A percentile compares a stretch with the other conserved stretches of the same genome.
phyloP scores from a whole-genome alignment of 2,329 filamentous ascomycete genomes.

The Ophiostoma novo-ulmi region DNA sequence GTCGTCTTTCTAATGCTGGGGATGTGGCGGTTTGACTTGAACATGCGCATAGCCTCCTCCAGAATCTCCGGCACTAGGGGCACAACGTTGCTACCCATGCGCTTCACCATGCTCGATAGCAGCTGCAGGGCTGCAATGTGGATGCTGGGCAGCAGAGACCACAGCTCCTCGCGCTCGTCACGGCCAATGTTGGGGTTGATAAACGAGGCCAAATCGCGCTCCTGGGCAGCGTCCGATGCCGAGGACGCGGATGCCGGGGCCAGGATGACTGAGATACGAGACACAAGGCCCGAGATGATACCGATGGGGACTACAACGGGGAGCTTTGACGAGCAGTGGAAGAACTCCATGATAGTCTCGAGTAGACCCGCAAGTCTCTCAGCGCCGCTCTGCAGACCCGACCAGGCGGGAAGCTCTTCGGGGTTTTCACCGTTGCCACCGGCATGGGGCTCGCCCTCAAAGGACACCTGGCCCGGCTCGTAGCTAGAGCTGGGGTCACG shows the following conservation, averaged over 20 bases:
- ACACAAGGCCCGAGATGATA: conserved; percentile 61
- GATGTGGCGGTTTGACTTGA: conserved; percentile 52
- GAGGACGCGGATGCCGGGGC: conserved; percentile 40
- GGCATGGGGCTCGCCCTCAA: conserved; percentile 45
- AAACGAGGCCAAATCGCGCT: conserved; percentile 48
- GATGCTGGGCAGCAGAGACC: conserved; percentile 65
- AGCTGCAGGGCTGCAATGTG: conserved; percentile 67
- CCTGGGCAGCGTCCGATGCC: conserved; percentile 35
- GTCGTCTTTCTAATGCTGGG: conserved; percentile 53
- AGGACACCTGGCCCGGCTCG: conserved; percentile 38
- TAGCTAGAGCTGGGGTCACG: conserved; percentile 65
- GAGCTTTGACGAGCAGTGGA: conserved; percentile 59
- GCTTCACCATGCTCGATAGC: conserved; percentile 50
- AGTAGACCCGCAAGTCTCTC: conserved; percentile 65
- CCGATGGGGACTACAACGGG: conserved; percentile 64
- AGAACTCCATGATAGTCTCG: conserved; percentile 56
- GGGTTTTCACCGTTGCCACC: conserved; percentile 41
- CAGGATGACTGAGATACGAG: conserved; percentile 63
- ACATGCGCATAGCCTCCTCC: conserved; percentile 67
- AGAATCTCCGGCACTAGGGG: conserved; percentile 60
- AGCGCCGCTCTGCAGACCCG: conserved; percentile 66
- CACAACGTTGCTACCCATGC: conserved; percentile 54
- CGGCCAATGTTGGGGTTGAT: conserved; percentile 67
- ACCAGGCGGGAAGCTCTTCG: conserved; percentile 60
- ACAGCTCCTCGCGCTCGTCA: conserved; percentile 77